Conservation (phyloP, 2,329 filamentous ascomycete species). For the Neofusicoccum laricinum region DNA sequence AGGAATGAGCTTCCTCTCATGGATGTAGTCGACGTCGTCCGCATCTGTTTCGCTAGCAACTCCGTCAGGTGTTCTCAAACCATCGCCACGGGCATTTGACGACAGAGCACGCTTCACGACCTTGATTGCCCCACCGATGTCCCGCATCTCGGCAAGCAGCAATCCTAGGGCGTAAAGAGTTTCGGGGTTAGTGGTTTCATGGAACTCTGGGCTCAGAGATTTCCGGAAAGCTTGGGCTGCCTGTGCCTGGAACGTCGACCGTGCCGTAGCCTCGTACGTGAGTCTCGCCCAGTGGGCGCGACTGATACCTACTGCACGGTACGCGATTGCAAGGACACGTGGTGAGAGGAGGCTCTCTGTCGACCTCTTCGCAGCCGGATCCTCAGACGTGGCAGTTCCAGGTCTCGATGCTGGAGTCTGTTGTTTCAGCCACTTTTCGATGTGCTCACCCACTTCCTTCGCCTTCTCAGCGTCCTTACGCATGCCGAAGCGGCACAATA, state of each 20-base stretch:
- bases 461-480: slow-evolving; percentile 75
- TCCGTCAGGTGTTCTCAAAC: slow-evolving; percentile 30
- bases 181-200: slow-evolving; percentile 66
- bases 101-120: slow-evolving; percentile 74
- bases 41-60: slow-evolving; percentile 25
- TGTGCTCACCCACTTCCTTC: slow-evolving; percentile 63
- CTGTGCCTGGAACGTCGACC: slow-evolving; percentile 71
- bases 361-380: slow-evolving; percentile 25
- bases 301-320: slow-evolving; percentile 81
- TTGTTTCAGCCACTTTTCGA: slow-evolving; percentile 74
- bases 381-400: slow-evolving; percentile 22
- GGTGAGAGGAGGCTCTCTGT: slow-evolving; percentile 51
- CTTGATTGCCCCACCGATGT: slow-evolving; percentile 76
- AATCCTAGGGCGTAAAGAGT: slow-evolving; percentile 77
- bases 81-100: slow-evolving; percentile 42
- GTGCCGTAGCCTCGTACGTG: slow-evolving; percentile 70
- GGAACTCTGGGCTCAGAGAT: slow-evolving; percentile 66
- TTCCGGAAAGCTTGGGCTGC: slow-evolving; percentile 74
- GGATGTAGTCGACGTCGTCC: slow-evolving; percentile 31
- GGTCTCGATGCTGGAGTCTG: slow-evolving; percentile 32
- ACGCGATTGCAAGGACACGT: slow-evolving; percentile 60
- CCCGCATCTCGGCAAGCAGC: slow-evolving; percentile 83
- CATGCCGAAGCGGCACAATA: slow-evolving; percentile 80
- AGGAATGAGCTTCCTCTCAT: slow-evolving; percentile 67
- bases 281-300: slow-evolving; percentile 83